A percentile compares a stretch with the other conserved stretches of the same genome.
These are phyloP conservation scores for Candida lessepsii DNA, from an alignment of 805 yeast species.

Conservation along the genomic window DNA sequence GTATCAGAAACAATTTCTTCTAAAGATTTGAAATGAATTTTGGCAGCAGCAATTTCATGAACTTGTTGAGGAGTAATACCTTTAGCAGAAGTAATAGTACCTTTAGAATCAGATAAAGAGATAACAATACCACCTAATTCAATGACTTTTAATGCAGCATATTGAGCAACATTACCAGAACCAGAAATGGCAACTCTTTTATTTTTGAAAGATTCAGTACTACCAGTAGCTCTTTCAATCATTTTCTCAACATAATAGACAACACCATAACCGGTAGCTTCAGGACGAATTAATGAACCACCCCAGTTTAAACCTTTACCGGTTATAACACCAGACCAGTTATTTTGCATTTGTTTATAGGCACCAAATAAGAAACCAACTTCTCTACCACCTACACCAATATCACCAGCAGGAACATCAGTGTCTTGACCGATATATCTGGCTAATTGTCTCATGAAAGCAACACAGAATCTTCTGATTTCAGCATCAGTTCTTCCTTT, in stretches of 20 bases:
- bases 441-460: constrained; percentile 93
- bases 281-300: constrained; percentile 98
- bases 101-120: constrained; percentile 93
- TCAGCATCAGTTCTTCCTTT: constrained; percentile 91
- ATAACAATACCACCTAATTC: constrained; percentile 96
- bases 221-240: constrained; percentile 89
- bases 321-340: constrained; percentile 95
- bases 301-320: constrained; percentile 99
- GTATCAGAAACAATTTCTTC: constrained; percentile 58
- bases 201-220: constrained; percentile 87
- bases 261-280: constrained; percentile 98
- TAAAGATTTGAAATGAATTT: constrained; percentile 73
- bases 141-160: constrained; percentile 94
- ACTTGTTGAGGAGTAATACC: constrained; percentile 88
- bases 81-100: constrained; percentile 70
- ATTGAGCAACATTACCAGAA: constrained; percentile 98
- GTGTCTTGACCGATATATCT: constrained; percentile 97
- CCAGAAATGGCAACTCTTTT: constrained; percentile 97
- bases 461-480: constrained; percentile 93
- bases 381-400: constrained; percentile 97
- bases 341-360: constrained; percentile 85
- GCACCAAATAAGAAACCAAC: constrained; percentile 96
- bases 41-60: constrained; percentile 71
- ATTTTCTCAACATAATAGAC: constrained; percentile 96
- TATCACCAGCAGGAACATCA: constrained; percentile 99